Evolutionary conservation across 2,329 filamentous ascomycete genomes (phyloP).

Genomic region (Sporothrix variecibatus): DNA sequence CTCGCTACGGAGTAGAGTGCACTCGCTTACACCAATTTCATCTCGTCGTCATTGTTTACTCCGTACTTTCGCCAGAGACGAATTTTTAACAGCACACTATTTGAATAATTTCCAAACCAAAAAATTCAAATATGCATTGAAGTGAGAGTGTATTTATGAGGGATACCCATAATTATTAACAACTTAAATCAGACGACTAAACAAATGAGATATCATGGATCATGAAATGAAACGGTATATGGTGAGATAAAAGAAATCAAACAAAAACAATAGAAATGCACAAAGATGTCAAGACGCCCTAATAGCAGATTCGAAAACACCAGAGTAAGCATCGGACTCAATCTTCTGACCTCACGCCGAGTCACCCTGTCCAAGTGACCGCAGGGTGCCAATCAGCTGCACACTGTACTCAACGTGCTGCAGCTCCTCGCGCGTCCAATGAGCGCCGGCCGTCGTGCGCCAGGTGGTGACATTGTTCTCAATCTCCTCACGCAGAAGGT

Average conservation of each 20-base stretch:
- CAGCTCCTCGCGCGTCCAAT: conserved; percentile 22
- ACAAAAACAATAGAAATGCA: background rate
- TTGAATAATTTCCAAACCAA: background rate
- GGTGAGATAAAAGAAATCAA: background rate
- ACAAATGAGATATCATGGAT: conserved; percentile 10
- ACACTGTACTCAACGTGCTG: conserved; percentile 22
- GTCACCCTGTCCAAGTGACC: background rate
- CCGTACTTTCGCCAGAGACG: too few species aligned
- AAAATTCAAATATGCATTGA: background rate
- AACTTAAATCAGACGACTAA: background rate
- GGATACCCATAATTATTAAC: background rate
- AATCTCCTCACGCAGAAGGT: conserved; percentile 26
- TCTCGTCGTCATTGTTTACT: background rate
- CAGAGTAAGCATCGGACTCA: background rate
- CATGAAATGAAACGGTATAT: conserved; percentile 2
- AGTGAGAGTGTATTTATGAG: background rate
- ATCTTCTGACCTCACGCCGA: background rate
- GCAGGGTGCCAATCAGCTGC: conserved; percentile 10
- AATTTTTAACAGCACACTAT: background rate
- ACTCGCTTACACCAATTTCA: background rate
- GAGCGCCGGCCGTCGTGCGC: conserved; percentile 1
- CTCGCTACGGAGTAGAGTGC: background rate
- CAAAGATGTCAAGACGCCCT: background rate
- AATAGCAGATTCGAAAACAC: background rate
- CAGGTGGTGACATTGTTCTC: conserved; percentile 22